Conservation (phyloP, 495 filamentous ascomycete genomes). For the Penicillium argentinense region DNA sequence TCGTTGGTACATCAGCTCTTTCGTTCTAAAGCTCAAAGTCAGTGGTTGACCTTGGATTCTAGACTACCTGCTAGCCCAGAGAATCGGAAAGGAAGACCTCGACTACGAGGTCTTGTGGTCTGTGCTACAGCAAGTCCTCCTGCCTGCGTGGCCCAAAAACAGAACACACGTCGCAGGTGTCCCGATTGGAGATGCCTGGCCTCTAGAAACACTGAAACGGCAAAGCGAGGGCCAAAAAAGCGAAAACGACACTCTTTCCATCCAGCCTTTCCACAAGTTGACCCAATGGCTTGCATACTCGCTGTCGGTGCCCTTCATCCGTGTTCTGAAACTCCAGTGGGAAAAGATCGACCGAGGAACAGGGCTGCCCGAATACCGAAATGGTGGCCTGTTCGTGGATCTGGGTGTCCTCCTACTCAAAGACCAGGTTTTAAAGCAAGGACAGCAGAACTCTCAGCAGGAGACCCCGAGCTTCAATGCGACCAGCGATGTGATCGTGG, state of each 20-base stretch:
- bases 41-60: too few relatives aligned
- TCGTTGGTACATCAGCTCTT: conserved; percentile 44
- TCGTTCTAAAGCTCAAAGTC: too few relatives aligned
- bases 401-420: conserved; percentile 79
- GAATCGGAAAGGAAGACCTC: conserved; percentile 13
- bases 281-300: conserved; percentile 91
- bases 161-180: conserved; percentile 51
- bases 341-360: conserved; percentile 76
- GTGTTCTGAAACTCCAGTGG: conserved; percentile 72
- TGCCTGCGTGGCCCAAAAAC: conserved; percentile 55
- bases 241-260: conserved; percentile 18
- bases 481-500: conserved; percentile 81
- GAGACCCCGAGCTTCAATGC: conserved; percentile 77
- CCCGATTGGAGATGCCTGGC: conserved; percentile 60
- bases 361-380: conserved; percentile 83
- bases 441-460: conserved; percentile 44
- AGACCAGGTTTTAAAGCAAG: conserved; percentile 56
- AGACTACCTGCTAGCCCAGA: conserved; percentile 50
- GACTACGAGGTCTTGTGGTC: conserved; percentile 47
- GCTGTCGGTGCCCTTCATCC: conserved; percentile 82
- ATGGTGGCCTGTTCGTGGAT: conserved; percentile 83
- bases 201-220: conserved; percentile 30
- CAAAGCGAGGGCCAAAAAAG: not conserved
- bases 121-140: conserved; percentile 49
- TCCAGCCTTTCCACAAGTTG: conserved; percentile 75